Evolutionary conservation across 768 basidiomycete genomes (phyloP), one percentile per base, ranked within the genome.

Genomic region (Termitomyces heimii): DNA sequence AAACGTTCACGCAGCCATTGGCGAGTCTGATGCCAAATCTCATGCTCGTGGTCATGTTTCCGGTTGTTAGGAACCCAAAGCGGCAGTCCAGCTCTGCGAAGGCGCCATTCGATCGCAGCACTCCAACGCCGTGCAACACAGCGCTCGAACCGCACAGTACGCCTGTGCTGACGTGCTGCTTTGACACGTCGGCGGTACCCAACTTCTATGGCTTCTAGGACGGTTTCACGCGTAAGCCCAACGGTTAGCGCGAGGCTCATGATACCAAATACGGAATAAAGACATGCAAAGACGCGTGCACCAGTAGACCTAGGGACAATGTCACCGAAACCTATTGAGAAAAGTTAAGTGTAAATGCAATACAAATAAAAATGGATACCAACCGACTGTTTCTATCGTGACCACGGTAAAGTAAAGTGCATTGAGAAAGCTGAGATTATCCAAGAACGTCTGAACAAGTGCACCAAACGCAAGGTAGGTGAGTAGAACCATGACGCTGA

Each of bases 361-460:
- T 28, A 57, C 14, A 35, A 10, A 39, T 49, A 39, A 18, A n/a
- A 45, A 20, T 60, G 12, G 22, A 18, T 43, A 65, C 73, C 59
- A 61, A 69, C 81, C 82, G 14, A 85, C 77, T 7, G 83, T 87
- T 67, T 91, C 87, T 58, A 92, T 86, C 4, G 87, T 79, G 18
- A 83, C 82, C 39, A 89, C 77, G 8, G 85, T 82, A 64, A 91
- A 92, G 66, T 91, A 92, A n/a, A 93, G 74, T 0, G 83, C 85
- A 65, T 90, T 75, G 62, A 92, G 77, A 67, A 89, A 94, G 20
- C 75, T 68, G 32, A 89, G 76, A 4, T 77, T 54, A 44, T 86
- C 68, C 26, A 84, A 70, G 56, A 82, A 68, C 0, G 81, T 73
- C 65, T 83, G 79, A 49, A 82, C 69, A 14, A 90, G 74, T 0